Evolutionary conservation across 805 yeast genomes (phyloP).

Genomic region (Cyberlindnera galapagoensis): DNA sequence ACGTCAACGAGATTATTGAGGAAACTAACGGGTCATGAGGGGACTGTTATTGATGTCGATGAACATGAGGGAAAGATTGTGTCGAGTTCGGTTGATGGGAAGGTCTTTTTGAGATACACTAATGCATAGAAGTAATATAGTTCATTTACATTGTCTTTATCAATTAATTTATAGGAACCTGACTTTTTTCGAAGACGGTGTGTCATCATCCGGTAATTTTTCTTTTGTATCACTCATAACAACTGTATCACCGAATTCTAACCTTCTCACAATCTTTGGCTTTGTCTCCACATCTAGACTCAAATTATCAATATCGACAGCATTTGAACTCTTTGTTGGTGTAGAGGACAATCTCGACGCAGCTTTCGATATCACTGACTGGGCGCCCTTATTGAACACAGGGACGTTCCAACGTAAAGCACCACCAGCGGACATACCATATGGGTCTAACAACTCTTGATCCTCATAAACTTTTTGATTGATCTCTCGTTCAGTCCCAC

Average conservation of each 20-base stretch:
- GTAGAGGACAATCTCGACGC: background rate
- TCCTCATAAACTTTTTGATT: constrained; percentile 14
- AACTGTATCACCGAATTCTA: constrained; percentile 6
- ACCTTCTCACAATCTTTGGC: background rate
- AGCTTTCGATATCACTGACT: constrained; percentile 3
- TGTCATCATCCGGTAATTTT: constrained; percentile 3
- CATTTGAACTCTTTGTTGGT: constrained; percentile 2
- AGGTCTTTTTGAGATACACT: constrained; percentile 39
- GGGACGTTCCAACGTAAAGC: constrained; percentile 31
- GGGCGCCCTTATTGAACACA: constrained; percentile 20
- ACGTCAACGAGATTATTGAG: constrained; percentile 39
- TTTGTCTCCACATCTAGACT: background rate
- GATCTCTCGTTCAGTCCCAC: constrained; percentile 4
- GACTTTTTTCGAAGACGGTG: constrained; percentile 5
- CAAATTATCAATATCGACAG: constrained; percentile 5
- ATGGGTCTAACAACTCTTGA: constrained; percentile 24
- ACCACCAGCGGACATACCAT: constrained; percentile 8
- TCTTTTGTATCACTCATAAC: constrained; percentile 1
- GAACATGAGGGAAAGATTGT: constrained; percentile 37
- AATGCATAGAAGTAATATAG: constrained; percentile 3
- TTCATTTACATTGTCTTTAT: background rate
- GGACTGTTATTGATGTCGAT: constrained; percentile 56
- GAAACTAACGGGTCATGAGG: constrained; percentile 54
- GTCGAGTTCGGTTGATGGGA: constrained; percentile 51
- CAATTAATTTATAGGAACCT: constrained; percentile 6